Conservation (phyloP, 257 asterid species). For the Solanum corneliomulleri region DNA sequence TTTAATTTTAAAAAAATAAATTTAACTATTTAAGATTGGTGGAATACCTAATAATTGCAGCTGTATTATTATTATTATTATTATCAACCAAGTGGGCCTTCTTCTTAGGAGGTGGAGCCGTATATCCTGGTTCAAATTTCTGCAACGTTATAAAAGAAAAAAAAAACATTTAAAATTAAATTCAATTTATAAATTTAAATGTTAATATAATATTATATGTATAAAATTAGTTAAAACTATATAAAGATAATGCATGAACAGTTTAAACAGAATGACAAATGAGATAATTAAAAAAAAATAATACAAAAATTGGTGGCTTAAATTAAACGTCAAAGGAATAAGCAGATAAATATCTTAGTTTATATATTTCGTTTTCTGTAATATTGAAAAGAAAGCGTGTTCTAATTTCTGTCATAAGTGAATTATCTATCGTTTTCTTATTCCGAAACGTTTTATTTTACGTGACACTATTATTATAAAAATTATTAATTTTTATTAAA, state of each 20-base stretch:
- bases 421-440: neutral
- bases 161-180: neutral
- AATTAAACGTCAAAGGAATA: neutral
- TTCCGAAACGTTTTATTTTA: neutral
- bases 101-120: conserved; percentile 48
- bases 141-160: conserved; percentile 14
- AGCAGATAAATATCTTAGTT: neutral
- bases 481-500: neutral
- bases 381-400: neutral
- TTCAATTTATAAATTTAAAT: no score
- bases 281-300: neutral
- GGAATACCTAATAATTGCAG: conserved; percentile 53
- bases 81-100: conserved; percentile 23
- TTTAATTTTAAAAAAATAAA: neutral
- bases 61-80: conserved; percentile 26
- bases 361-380: neutral
- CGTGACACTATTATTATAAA: neutral
- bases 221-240: no score
- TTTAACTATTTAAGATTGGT: neutral
- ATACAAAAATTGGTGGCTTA: conserved; percentile 6
- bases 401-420: neutral
- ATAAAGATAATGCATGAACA: neutral
- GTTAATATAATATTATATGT: no score
- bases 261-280: neutral
- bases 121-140: conserved; percentile 85